phyloP scores from a whole-genome alignment of 1,284 basidiomycete species.

The Marasmius tenuissimus region DNA sequence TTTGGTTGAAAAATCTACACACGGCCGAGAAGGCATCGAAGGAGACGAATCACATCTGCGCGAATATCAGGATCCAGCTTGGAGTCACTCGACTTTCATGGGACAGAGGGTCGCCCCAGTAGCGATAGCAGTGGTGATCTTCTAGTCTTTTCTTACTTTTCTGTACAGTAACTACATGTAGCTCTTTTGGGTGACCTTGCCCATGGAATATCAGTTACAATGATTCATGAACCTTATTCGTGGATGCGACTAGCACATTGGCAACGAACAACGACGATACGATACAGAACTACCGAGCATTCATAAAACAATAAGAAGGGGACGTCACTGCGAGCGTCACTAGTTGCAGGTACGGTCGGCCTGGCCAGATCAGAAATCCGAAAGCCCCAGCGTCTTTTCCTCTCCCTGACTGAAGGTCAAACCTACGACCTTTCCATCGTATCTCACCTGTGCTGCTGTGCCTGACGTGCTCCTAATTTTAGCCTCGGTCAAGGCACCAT shows the following conservation, averaged over 20 bases:
- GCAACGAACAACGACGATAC: too few relatives aligned
- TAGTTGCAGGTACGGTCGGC: neutral
- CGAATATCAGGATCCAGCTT: neutral
- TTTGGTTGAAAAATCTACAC: conserved; percentile 31
- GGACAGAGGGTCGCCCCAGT: neutral
- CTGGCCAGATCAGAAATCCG: neutral
- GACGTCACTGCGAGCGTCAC: too few relatives aligned
- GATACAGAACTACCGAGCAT: too few relatives aligned
- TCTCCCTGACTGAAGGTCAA: conserved; percentile 1
- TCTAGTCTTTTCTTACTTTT: neutral
- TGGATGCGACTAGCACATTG: too few relatives aligned
- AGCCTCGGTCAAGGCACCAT: conserved; percentile 9
- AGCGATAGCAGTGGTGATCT: neutral
- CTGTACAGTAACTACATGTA: too few relatives aligned
- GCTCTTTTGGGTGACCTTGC: too few relatives aligned
- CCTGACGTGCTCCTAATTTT: conserved; percentile 9
- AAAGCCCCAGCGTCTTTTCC: neutral
- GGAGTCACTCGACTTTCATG: neutral
- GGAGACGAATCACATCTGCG: neutral
- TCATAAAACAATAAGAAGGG: too few relatives aligned
- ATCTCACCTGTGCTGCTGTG: conserved; percentile 7
- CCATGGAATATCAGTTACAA: too few relatives aligned
- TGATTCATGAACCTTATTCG: too few relatives aligned
- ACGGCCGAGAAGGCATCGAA: neutral
- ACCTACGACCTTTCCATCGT: conserved; percentile 4